phyloP scores from a whole-genome alignment of 306 rosid species.

The Albizia julibrissin region DNA sequence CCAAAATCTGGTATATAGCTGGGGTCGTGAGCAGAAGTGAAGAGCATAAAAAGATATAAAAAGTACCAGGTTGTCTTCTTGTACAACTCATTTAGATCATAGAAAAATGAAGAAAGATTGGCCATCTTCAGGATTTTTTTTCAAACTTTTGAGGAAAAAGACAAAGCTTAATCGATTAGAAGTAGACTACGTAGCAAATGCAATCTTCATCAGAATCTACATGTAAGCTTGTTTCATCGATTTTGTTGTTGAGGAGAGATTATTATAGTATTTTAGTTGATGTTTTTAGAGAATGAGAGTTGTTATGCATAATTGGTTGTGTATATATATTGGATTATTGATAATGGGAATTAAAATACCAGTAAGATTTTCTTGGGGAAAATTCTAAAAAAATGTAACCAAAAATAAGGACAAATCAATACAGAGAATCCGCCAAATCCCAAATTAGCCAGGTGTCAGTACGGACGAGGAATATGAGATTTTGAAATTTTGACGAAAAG shows the following conservation, averaged over 20 bases:
- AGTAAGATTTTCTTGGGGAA: not conserved
- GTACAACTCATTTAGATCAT: slow-evolving; percentile 32
- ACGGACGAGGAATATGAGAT: too few species aligned
- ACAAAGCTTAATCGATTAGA: slow-evolving; percentile 15
- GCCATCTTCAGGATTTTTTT: slow-evolving; percentile 27
- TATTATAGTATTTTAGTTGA: not conserved
- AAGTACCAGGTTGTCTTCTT: slow-evolving; percentile 11
- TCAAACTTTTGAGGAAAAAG: slow-evolving; percentile 17
- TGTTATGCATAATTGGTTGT: not conserved
- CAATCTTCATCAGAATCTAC: slow-evolving; percentile 13
- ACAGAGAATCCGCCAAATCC: too few species aligned
- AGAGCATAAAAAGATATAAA: slow-evolving; percentile 17
- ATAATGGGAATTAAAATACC: slow-evolving; percentile 3
- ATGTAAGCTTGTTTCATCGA: slow-evolving; percentile 3
- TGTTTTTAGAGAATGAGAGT: not conserved
- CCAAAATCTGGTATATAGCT: not conserved
- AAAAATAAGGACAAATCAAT: too few species aligned
- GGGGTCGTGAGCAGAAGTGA: not conserved
- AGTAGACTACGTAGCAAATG: not conserved
- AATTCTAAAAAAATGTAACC: too few species aligned
- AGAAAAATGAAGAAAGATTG: not conserved
- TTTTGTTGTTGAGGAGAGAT: slow-evolving; percentile 4
- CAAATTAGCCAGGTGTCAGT: too few species aligned
- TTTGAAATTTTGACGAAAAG: too few species aligned
- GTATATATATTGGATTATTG: not conserved